phyloP scores from a whole-genome alignment of 768 basidiomycete species.

The Scleroderma citrinum region DNA sequence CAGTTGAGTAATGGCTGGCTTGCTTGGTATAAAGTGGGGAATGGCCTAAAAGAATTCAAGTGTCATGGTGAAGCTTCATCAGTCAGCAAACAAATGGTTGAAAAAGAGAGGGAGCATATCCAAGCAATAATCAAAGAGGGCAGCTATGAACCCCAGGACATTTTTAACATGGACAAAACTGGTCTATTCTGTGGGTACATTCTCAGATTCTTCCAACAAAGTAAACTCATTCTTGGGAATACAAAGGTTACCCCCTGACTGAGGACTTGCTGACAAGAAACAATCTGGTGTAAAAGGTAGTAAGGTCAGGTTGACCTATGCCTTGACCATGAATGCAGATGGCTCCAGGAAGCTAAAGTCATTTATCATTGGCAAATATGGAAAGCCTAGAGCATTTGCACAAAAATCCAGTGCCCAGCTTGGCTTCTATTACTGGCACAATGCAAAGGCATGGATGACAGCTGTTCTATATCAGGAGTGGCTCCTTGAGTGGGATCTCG shows the following conservation, averaged over 20 bases:
- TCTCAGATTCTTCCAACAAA: neutral
- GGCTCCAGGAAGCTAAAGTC: slow-evolving; percentile 27
- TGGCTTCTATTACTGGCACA: slow-evolving; percentile 32
- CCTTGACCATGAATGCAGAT: slow-evolving; percentile 25
- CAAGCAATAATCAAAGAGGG: neutral
- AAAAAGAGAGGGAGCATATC: neutral
- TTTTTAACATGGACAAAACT: neutral
- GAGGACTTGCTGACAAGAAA: neutral
- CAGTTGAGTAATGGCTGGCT: slow-evolving; percentile 31
- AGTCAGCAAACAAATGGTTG: neutral
- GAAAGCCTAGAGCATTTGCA: slow-evolving; percentile 24
- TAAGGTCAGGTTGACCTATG: neutral
- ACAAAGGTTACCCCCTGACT: neutral
- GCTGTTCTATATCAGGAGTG: slow-evolving; percentile 29
- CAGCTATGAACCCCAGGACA: neutral
- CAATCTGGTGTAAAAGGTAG: neutral
- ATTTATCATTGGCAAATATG: slow-evolving; percentile 30
- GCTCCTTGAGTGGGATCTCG: slow-evolving; percentile 26
- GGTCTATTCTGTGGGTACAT: neutral
- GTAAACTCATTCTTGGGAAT: neutral
- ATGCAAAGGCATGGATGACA: slow-evolving; percentile 37
- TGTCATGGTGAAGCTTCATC: slow-evolving; percentile 33
- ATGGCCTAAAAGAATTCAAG: slow-evolving; percentile 12
- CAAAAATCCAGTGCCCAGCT: slow-evolving; percentile 21
- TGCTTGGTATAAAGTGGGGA: neutral